Percentiles rank a stretch among this genome's conserved stretches.
Conservation (phyloP, 2,329 filamentous ascomycete genomes). For the Neonectria neomacrospora region DNA sequence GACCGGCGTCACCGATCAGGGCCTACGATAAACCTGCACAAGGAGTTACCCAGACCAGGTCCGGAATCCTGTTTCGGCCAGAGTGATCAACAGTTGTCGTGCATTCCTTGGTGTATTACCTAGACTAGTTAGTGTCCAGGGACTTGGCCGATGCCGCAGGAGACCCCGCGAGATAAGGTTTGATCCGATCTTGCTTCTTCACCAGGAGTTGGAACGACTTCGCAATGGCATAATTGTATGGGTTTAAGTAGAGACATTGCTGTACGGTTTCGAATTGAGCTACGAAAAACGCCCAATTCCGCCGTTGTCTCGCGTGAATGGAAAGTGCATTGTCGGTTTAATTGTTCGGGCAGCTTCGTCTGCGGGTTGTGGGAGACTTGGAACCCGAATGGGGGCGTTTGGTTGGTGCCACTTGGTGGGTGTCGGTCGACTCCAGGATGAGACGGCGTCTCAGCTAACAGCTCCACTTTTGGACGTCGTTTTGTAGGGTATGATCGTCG, state of each 20-base stretch:
- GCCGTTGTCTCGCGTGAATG: background rate
- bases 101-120: background rate
- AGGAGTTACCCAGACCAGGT: too few relatives aligned
- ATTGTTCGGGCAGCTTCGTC: background rate
- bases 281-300: background rate
- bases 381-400: slow-evolving; percentile 9
- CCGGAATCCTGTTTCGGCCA: background rate
- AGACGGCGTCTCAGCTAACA: slow-evolving; percentile 28
- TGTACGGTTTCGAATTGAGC: background rate
- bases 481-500: slow-evolving; percentile 18
- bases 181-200: slow-evolving; percentile 7
- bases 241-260: too few relatives aligned
- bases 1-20: too few relatives aligned
- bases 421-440: slow-evolving; percentile 16
- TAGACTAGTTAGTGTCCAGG: background rate
- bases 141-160: slow-evolving; percentile 9
- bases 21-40: too few relatives aligned
- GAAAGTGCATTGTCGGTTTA: background rate
- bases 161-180: slow-evolving; percentile 10
- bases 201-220: background rate
- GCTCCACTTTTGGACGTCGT: slow-evolving; percentile 26
- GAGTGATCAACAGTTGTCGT: background rate
- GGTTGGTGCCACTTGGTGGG: slow-evolving; percentile 15
- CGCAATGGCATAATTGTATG: background rate
- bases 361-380: slow-evolving; percentile 2